These are phyloP conservation scores for Hericium alpestre DNA, from an alignment of 768 basidiomycete species.

Conservation along the genomic window DNA sequence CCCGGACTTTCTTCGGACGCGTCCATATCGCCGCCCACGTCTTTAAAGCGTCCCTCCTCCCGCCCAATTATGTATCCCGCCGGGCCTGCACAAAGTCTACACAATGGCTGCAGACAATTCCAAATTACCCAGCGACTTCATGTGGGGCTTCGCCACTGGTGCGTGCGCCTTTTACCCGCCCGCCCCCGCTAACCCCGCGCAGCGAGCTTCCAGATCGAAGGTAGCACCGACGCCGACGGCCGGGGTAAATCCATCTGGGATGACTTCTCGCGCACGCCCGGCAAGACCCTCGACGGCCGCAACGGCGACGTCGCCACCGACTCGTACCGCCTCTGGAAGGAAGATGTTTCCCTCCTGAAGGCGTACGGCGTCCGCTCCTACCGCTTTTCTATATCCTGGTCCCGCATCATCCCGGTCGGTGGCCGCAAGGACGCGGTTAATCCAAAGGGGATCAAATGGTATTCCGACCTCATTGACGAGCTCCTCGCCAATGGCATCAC, in stretches of 20 bases:
- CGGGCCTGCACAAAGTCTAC: too few species aligned
- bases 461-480: constrained; percentile 60
- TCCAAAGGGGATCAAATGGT: constrained; percentile 56
- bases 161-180: constrained; percentile 12
- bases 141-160: constrained; percentile 69
- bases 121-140: constrained; percentile 48
- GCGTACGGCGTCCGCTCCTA: constrained; percentile 62
- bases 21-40: too few species aligned
- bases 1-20: too few species aligned
- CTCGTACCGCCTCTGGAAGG: constrained; percentile 58
- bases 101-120: neutral
- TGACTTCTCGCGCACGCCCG: constrained; percentile 52
- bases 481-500: constrained; percentile 52
- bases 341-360: constrained; percentile 53
- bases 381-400: constrained; percentile 71
- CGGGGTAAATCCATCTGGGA: constrained; percentile 71
- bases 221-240: constrained; percentile 46
- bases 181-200: constrained; percentile 6
- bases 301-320: constrained; percentile 64
- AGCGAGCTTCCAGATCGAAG: constrained; percentile 72
- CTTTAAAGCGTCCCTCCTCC: too few species aligned
- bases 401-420: constrained; percentile 63
- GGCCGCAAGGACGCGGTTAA: constrained; percentile 68
- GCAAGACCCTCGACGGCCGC: constrained; percentile 58
- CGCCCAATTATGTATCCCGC: too few species aligned